These are phyloP conservation scores for Pseudopediastrum boryanum DNA, from an alignment of 139 green algal species.

Conservation along the genomic window DNA sequence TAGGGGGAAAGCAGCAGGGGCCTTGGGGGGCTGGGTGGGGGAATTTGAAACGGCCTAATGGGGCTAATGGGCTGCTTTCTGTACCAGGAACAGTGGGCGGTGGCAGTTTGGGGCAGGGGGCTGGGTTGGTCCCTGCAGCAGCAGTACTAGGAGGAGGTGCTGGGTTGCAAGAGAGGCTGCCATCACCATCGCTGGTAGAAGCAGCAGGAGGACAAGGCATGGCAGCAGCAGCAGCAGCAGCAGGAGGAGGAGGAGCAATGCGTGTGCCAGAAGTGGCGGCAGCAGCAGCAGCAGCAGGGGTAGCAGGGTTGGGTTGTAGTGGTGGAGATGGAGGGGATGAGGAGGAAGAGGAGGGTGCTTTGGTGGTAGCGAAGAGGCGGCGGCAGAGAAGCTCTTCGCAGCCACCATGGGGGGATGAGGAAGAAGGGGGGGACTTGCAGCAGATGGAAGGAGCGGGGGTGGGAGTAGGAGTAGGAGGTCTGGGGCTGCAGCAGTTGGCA, in stretches of 20 bases:
- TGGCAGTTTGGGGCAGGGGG: background rate
- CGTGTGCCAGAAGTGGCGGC: background rate
- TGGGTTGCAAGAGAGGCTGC: background rate
- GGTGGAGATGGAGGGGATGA: no score
- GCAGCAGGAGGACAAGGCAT: background rate
- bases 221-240: background rate
- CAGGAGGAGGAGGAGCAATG: background rate
- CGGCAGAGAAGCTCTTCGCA: background rate
- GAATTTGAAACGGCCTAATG: background rate
- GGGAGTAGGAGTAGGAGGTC: background rate
- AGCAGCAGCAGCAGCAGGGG: background rate
- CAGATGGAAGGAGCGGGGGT: background rate
- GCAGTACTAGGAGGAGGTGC: background rate
- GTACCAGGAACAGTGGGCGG: background rate
- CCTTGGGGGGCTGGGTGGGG: background rate
- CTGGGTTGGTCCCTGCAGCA: background rate
- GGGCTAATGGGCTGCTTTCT: background rate
- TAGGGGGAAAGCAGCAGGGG: background rate
- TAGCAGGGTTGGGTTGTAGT: no score
- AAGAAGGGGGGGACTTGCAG: background rate
- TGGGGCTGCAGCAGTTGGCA: background rate
- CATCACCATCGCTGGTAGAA: background rate
- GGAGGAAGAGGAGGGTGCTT: background rate
- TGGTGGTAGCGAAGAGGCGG: constrained; percentile 3
- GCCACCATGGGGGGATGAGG: no score